Base-by-base conservation (phyloP, 2,329 filamentous ascomycete species). In the Neospermospora avenae region DNA sequence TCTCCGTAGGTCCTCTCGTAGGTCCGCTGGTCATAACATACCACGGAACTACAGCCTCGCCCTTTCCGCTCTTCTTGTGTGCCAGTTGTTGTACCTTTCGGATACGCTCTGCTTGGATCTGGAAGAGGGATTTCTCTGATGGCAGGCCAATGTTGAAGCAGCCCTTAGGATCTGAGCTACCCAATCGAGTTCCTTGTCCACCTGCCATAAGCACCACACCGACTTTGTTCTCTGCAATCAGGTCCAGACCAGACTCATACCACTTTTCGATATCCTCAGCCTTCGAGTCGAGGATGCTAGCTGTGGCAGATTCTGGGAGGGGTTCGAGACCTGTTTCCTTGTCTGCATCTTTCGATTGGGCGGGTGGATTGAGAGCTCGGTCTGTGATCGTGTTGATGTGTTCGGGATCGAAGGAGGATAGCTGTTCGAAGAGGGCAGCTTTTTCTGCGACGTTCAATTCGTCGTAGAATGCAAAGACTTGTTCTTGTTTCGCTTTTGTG, bases 11-110 rank as follows among this genome's bases (percentile, higher is more conserved):
- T 63, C 85, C 86, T 67, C 93, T 85, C 7, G 95, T 99, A 48
- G 95, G 95, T 4, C 95, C 95, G 71, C 91, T 96, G 70, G 95
- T 99, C 95, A 99, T 99, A 76, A 99, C 91, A 78, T 99, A 99
- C 95, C 95, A 99, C 13, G 95, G 95, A 44, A 98, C 87, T 34
- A 88, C 80, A 45, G 85, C 85, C 57, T 79, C 80, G 79, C 79
- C 62, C 77, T 79, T 51, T 71, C 57, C 73, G 67, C 84, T 80
- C 73, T 87, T 85, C 75, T 89, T 86, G 69, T 86, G 82, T 45
- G 93, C 93, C 65, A 98, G 80, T 70, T 86, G 78, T 78, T 98
- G 90, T 8, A 96, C 78, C 79, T 92, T 96, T 71, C 82, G 82
- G 73, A 99, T 98, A 57, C 95, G 84, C 84, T 99, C 93, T 46